These are phyloP conservation scores for Pestalotiopsis sp. DNA, from an alignment of 2,329 filamentous ascomycete species.

Conservation along the genomic window DNA sequence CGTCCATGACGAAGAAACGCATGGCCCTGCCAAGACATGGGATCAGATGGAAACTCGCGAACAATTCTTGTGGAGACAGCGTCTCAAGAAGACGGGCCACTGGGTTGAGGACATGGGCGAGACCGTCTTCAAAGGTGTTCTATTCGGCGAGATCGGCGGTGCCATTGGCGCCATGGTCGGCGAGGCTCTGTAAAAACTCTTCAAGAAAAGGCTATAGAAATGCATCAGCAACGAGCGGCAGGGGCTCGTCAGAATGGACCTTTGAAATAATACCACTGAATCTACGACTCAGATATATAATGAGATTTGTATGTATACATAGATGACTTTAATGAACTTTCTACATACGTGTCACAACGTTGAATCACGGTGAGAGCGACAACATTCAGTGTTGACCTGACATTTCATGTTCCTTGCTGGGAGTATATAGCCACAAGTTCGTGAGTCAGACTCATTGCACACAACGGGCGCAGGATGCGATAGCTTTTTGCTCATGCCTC, in stretches of 20 bases:
- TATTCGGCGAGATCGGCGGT: constrained; percentile 74
- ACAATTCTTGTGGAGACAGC: constrained; percentile 68
- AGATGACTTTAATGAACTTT: neutral
- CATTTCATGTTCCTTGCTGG: too few species aligned
- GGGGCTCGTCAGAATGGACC: neutral
- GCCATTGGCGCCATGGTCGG: constrained; percentile 56
- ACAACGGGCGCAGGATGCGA: too few species aligned
- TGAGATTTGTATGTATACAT: neutral
- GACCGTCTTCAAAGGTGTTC: constrained; percentile 71
- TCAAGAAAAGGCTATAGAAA: neutral
- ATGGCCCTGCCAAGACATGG: constrained; percentile 65
- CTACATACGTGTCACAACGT: neutral
- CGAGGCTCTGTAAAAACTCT: constrained; percentile 33
- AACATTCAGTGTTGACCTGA: too few species aligned
- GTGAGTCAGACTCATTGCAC: too few species aligned
- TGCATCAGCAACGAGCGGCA: neutral
- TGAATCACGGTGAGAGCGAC: neutral
- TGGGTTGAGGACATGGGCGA: constrained; percentile 83
- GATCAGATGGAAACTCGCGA: constrained; percentile 67
- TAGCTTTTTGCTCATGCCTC: too few species aligned
- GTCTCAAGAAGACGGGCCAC: constrained; percentile 69
- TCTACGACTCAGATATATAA: neutral
- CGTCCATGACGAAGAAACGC: constrained; percentile 47
- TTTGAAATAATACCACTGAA: neutral
- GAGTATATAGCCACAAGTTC: too few species aligned